phyloP scores from a whole-genome alignment of 306 rosid species.

The Vigna nakashimae region DNA sequence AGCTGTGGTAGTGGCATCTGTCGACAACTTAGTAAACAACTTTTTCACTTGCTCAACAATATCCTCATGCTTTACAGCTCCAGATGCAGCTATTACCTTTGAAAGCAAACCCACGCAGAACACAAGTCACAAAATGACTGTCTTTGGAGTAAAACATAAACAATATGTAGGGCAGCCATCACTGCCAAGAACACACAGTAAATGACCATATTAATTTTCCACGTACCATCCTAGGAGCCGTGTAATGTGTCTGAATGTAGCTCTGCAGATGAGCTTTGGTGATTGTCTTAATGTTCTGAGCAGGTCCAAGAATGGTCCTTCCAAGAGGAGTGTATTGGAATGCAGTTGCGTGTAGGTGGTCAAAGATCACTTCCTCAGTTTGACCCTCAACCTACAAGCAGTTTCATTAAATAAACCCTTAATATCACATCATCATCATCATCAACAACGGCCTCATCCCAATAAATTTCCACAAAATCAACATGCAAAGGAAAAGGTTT shows the following conservation, averaged over 20 bases:
- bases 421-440: background rate
- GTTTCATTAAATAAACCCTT: background rate
- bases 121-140: background rate
- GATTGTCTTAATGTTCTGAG: conserved; percentile 80
- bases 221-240: conserved; percentile 91
- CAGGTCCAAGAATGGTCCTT: conserved; percentile 93
- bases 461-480: background rate
- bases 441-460: background rate
- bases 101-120: conserved; percentile 37
- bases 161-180: background rate
- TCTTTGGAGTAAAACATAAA: background rate
- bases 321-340: conserved; percentile 95
- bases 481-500: background rate
- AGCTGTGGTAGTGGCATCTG: conserved; percentile 79
- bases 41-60: conserved; percentile 73
- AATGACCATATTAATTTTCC: background rate
- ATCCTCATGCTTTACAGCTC: conserved; percentile 90
- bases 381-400: conserved; percentile 85
- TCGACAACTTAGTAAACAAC: conserved; percentile 75
- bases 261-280: conserved; percentile 79
- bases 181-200: background rate
- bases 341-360: conserved; percentile 92
- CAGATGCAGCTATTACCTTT: conserved; percentile 87
- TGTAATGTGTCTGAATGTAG: conserved; percentile 86
- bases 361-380: conserved; percentile 91